Evolutionary conservation across 108 stramenopile species (phyloP), one percentile per base, ranked within the genome.

Genomic region (Nitzschia sp.): DNA sequence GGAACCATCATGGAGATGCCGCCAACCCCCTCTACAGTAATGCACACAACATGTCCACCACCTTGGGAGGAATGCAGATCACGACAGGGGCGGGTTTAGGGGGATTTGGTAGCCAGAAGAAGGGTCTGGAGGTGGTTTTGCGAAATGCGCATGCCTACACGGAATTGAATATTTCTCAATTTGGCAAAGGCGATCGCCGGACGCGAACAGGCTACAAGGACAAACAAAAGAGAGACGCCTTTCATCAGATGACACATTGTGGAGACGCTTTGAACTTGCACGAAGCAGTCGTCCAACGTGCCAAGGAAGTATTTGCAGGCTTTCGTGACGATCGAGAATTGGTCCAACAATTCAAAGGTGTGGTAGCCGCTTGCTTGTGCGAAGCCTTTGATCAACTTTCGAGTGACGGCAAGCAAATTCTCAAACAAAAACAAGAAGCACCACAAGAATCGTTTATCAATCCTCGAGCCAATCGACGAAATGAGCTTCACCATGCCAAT

Each of bases 251-350:
- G 94, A 73, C 72, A 16, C 87, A 92, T 71, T 80, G 84, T 1
- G 88, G 87, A 41, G 91, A 91, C 76, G 90, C 92, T 0, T 57
- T 93, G 62, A 89, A 84, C 25, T 47, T 96, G 68, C 89, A 96
- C 64, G 88, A 91, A 45, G 88, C 92, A 1, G 90, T 96, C 26
- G 80, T 93, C 8, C 86, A 88, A 53, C 80, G 90, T 28, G 89
- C 85, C 48, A 91, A 93, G 53, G 91, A 93, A 72, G 64, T 96
- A 17, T 96, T 93, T 78, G 91, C 94, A 17, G 88, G 85, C 9
- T 96, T 91, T 81, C 91, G 94, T 69, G 94, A 96, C 52, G 94
- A 96, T 80, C 83, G 90, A 34, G 94, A 96, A 62, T 68, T 90
- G 76, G 85, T 96, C 16, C 94, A 96, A 58, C 82, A 85, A 61